Evolutionary conservation across 2,329 filamentous ascomycete species (phyloP).

Genomic region (Aspergillus uvarum): DNA sequence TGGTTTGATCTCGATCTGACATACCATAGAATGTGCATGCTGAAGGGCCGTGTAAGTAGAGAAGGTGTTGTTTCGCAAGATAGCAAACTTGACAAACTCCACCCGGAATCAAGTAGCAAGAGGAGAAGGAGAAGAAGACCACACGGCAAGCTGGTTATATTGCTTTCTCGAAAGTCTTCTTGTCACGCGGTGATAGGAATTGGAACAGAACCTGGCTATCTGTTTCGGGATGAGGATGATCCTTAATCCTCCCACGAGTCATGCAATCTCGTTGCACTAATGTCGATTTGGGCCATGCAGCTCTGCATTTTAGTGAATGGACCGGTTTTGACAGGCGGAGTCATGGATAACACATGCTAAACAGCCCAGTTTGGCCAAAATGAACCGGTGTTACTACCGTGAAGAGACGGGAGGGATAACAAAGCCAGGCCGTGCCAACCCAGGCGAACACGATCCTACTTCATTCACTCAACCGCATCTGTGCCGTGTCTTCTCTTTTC

Average conservation of each 20-base stretch:
- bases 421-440: neutral
- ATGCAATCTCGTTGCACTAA: neutral
- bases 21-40: conserved; percentile 15
- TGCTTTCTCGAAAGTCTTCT: neutral
- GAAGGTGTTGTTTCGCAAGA: neutral
- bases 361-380: neutral
- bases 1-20: neutral
- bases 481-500: neutral
- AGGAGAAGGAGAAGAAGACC: neutral
- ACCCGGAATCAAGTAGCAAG: neutral
- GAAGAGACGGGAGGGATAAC: neutral
- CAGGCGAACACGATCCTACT: neutral
- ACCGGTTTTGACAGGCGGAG: neutral
- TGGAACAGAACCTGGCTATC: neutral
- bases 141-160: neutral
- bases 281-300: neutral
- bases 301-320: neutral
- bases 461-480: neutral
- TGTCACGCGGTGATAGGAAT: neutral
- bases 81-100: neutral
- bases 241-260: neutral
- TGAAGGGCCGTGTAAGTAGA: neutral
- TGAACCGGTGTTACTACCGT: neutral
- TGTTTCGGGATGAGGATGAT: neutral
- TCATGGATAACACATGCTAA: neutral